phyloP scores from a whole-genome alignment of 371 early-diverging fungal genomes.

The Saksenaea vasiformis region DNA sequence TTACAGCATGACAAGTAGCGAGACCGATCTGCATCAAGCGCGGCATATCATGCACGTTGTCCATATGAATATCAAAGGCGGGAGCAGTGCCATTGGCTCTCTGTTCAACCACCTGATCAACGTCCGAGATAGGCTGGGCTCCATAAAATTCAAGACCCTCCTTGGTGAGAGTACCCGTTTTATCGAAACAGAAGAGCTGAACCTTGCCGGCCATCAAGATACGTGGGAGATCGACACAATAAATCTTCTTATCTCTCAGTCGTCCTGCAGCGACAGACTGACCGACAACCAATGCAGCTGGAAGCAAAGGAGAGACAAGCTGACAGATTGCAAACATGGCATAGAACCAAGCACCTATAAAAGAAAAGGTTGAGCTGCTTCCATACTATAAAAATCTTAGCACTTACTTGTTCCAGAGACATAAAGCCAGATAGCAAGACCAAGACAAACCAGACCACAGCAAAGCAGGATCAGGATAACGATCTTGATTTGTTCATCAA shows the following conservation, averaged over 20 bases:
- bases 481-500: constrained; percentile 70
- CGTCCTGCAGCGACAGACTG: constrained; percentile 79
- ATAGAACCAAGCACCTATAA: constrained; percentile 59
- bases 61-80: constrained; percentile 32
- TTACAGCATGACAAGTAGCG: constrained; percentile 83
- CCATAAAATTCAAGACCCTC: constrained; percentile 67
- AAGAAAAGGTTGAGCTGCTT: neutral
- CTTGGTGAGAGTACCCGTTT: constrained; percentile 68
- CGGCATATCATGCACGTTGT: constrained; percentile 37
- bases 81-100: constrained; percentile 9
- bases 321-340: constrained; percentile 75
- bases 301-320: constrained; percentile 69
- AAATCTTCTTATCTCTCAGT: constrained; percentile 63
- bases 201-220: constrained; percentile 91
- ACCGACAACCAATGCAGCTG: constrained; percentile 65
- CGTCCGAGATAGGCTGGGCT: constrained; percentile 30
- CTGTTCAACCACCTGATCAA: constrained; percentile 33
- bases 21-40: constrained; percentile 62
- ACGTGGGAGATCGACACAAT: constrained; percentile 79
- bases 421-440: constrained; percentile 56
- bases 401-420: constrained; percentile 34
- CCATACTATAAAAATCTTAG: neutral
- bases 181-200: constrained; percentile 88
- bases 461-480: constrained; percentile 60
- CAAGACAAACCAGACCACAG: constrained; percentile 58